Conservation (phyloP, 2,329 filamentous ascomycete genomes). For the Neonectria ditissima region DNA sequence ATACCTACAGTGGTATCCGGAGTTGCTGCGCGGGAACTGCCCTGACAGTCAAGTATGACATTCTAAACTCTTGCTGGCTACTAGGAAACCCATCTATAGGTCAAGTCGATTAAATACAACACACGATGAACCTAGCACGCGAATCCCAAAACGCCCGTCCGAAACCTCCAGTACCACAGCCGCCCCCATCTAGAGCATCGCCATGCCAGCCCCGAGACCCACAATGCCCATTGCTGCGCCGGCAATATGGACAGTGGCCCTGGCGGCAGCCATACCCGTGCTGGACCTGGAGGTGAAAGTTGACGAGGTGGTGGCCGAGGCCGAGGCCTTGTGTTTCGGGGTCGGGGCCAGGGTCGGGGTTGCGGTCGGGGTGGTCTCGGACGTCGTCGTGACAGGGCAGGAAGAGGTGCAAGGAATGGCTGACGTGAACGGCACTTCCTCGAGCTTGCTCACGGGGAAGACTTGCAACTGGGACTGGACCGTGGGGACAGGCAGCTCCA, state of each 20-base stretch:
- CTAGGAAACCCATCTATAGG: not conserved
- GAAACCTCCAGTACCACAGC: too few species aligned
- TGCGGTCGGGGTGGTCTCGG: constrained; percentile 35
- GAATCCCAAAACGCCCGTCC: not conserved
- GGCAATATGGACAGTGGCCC: constrained; percentile 44
- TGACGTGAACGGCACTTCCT: constrained; percentile 54
- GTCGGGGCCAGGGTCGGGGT: constrained; percentile 34
- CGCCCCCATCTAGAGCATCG: constrained; percentile 33
- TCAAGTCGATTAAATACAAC: not conserved
- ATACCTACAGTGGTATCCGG: too few species aligned
- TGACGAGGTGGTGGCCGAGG: not conserved
- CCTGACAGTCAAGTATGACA: not conserved
- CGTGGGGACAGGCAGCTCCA: constrained; percentile 52
- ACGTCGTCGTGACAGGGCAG: constrained; percentile 51
- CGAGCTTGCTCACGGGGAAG: constrained; percentile 63
- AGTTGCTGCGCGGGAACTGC: not conserved
- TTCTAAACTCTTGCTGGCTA: not conserved
- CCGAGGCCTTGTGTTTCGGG: not conserved
- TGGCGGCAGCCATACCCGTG: constrained; percentile 35
- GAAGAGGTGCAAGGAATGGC: constrained; percentile 56
- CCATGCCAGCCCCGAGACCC: constrained; percentile 47
- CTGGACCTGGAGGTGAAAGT: constrained; percentile 39
- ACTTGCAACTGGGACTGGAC: constrained; percentile 60
- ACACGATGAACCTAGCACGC: not conserved
- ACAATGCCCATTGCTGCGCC: constrained; percentile 47